Evolutionary conservation across 305 asterid genomes (phyloP).

Genomic region (Solanum aculeatissimum): DNA sequence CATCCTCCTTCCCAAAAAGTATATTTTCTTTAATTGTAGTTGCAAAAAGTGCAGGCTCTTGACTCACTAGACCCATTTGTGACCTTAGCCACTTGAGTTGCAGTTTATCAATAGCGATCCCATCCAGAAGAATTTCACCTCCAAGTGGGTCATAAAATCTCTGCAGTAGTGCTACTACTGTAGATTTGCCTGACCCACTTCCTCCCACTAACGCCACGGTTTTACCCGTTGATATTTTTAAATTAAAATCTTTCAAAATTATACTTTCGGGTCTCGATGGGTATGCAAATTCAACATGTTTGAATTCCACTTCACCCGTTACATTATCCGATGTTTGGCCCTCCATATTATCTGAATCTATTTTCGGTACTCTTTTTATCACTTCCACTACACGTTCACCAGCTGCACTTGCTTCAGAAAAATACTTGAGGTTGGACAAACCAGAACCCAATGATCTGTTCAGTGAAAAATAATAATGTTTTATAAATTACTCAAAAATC

Average conservation of each 20-base stretch:
- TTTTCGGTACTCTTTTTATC: constrained; percentile 62
- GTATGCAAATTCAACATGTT: constrained; percentile 49
- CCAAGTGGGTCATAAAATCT: constrained; percentile 53
- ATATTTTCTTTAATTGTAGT: constrained; percentile 84
- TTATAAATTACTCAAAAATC: not conserved
- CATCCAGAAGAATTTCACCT: constrained; percentile 75
- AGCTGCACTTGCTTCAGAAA: constrained; percentile 78
- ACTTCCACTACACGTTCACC: constrained; percentile 67
- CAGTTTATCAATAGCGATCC: constrained; percentile 53
- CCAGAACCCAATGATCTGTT: constrained; percentile 80
- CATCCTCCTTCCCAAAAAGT: constrained; percentile 85
- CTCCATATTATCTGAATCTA: constrained; percentile 62
- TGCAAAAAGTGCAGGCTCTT: constrained; percentile 89
- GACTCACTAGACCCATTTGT: constrained; percentile 96
- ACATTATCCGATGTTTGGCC: constrained; percentile 46
- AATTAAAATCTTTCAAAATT: constrained; percentile 53
- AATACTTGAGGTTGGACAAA: constrained; percentile 64
- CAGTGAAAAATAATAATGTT: not conserved
- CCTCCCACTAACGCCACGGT: constrained; percentile 93
- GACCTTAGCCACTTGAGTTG: constrained; percentile 94
- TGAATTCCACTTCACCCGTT: constrained; percentile 63
- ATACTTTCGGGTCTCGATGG: constrained; percentile 78
- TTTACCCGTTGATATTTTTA: constrained; percentile 60
- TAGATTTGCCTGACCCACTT: constrained; percentile 94
- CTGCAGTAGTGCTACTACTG: constrained; percentile 66